These are phyloP conservation scores for Phaeosphaeria sp. DNA, from an alignment of 2,329 filamentous ascomycete species.

Conservation along the genomic window DNA sequence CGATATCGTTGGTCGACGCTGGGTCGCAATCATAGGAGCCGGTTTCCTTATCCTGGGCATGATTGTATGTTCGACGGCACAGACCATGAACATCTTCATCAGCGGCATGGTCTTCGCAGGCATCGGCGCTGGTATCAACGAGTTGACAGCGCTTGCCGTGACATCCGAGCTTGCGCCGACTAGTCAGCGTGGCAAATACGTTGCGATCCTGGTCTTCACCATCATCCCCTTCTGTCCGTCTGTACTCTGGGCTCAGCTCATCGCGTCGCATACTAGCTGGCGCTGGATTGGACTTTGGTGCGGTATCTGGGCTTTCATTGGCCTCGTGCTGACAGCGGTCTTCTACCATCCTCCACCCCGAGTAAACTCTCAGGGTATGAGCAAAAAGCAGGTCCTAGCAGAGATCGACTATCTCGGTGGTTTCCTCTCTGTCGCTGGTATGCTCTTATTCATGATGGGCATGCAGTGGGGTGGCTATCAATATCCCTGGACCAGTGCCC, in stretches of 20 bases:
- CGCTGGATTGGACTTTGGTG: slow-evolving; percentile 62
- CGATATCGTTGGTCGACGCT: slow-evolving; percentile 36
- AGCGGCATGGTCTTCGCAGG: slow-evolving; percentile 60
- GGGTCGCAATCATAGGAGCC: slow-evolving; percentile 37
- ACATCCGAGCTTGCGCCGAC: slow-evolving; percentile 72
- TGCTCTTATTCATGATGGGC: slow-evolving; percentile 38
- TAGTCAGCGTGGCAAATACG: slow-evolving; percentile 67
- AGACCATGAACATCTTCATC: slow-evolving; percentile 36
- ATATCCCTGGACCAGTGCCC: slow-evolving; percentile 61
- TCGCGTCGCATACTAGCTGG: slow-evolving; percentile 57
- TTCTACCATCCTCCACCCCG: slow-evolving; percentile 52
- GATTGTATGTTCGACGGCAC: slow-evolving; percentile 34
- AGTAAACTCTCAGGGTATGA: slow-evolving; percentile 39
- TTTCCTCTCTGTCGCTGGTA: slow-evolving; percentile 29
- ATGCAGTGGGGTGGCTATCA: slow-evolving; percentile 59
- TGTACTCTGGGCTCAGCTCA: slow-evolving; percentile 67
- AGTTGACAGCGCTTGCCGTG: slow-evolving; percentile 70
- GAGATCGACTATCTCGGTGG: slow-evolving; percentile 40
- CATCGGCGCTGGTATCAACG: slow-evolving; percentile 70
- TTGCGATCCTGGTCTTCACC: slow-evolving; percentile 65
- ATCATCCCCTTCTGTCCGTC: slow-evolving; percentile 68
- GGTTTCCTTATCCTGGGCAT: slow-evolving; percentile 46
- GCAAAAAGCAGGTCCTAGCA: slow-evolving; percentile 28
- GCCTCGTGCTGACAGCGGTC: slow-evolving; percentile 57
- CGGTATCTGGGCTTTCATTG: slow-evolving; percentile 58